Conservation (phyloP, 129 eudicot species). For the Deinandra increscens region DNA sequence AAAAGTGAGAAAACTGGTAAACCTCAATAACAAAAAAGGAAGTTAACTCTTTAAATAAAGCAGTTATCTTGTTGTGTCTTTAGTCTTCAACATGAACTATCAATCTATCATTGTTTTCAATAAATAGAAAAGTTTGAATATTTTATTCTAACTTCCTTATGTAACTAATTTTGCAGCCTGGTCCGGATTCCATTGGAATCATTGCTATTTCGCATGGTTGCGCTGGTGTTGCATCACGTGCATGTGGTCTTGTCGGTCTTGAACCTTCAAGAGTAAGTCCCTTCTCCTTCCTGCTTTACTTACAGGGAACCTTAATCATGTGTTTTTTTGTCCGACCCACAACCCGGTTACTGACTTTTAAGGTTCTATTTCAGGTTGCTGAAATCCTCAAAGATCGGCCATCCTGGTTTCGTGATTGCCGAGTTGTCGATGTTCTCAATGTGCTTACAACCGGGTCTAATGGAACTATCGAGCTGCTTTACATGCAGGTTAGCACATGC, state of each 20-base stretch:
- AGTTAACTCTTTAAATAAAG: background rate
- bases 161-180: slow-evolving; percentile 61
- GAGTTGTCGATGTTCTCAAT: slow-evolving; percentile 80
- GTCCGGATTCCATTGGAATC: slow-evolving; percentile 99
- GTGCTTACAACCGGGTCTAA: slow-evolving; percentile 72
- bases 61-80: slow-evolving; percentile 14
- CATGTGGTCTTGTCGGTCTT: slow-evolving; percentile 91
- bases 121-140: background rate
- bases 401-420: slow-evolving; percentile 92
- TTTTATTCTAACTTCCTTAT: background rate
- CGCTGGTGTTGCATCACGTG: slow-evolving; percentile 80
- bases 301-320: background rate
- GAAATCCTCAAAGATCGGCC: slow-evolving; percentile 93
- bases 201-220: slow-evolving; percentile 97
- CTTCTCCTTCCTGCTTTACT: background rate
- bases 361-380: slow-evolving; percentile 53
- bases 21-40: too few relatives aligned
- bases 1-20: too few relatives aligned
- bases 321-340: background rate
- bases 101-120: background rate
- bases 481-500: slow-evolving; percentile 65
- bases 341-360: background rate
- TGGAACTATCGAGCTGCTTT: slow-evolving; percentile 87
- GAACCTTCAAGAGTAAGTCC: slow-evolving; percentile 84
- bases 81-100: slow-evolving; percentile 1